These are phyloP conservation scores for Penicillium occitanis DNA, from an alignment of 2,329 filamentous ascomycete species.

Conservation along the genomic window DNA sequence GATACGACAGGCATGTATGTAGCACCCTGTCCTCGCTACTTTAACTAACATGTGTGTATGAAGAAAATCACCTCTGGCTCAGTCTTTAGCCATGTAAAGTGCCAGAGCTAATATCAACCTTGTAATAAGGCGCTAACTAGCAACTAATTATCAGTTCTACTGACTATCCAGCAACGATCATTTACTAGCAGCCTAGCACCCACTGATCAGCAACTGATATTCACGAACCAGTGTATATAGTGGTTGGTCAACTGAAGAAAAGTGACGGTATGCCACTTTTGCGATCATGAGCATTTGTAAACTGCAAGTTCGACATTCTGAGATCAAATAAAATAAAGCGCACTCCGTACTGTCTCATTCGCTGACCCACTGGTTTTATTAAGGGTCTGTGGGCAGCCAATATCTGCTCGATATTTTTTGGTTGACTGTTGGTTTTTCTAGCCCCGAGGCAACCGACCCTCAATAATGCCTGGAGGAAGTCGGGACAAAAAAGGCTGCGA, in stretches of 20 bases:
- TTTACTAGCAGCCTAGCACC: neutral
- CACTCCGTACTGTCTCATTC: neutral
- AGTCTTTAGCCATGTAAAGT: neutral
- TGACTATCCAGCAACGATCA: neutral
- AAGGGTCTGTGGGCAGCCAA: neutral
- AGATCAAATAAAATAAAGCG: neutral
- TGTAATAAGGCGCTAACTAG: neutral
- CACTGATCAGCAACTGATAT: constrained; percentile 1
- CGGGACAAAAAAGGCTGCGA: neutral
- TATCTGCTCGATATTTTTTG: neutral
- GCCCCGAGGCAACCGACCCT: neutral
- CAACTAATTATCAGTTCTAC: neutral
- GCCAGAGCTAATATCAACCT: neutral
- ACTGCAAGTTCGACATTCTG: neutral
- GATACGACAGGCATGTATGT: neutral
- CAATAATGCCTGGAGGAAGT: neutral
- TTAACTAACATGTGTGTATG: neutral
- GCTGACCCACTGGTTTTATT: neutral
- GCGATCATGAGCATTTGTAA: neutral
- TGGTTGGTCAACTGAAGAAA: neutral
- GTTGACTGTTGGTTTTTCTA: neutral
- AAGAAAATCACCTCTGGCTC: neutral
- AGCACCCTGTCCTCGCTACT: neutral
- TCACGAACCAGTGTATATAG: neutral
- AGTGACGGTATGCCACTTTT: neutral